Base-by-base conservation (phyloP, 2,329 filamentous ascomycete species). In the Cladophialophora bantiana region DNA sequence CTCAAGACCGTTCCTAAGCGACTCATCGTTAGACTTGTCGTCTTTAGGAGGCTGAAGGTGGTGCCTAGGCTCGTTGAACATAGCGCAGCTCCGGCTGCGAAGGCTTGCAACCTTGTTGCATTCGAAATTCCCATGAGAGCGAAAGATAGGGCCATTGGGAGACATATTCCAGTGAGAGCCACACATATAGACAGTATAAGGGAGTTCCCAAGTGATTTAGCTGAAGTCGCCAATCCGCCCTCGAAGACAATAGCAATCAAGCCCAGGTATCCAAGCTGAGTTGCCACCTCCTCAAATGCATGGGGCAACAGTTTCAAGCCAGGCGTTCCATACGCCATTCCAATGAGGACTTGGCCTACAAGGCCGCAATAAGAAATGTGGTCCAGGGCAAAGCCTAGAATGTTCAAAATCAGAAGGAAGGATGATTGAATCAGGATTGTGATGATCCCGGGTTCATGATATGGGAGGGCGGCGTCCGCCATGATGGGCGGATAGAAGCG, bases 41-140 rank as follows among this genome's bases (percentile, higher is more conserved):
- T 89, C 0, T 84, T 85, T 0, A 90, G 77, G 3, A 90, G 83
- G 0, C 86, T 85, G 70, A 90, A 89, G 0, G 87, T 90, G 0
- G 90, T 94, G 4, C 91, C 91, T 0, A 94, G 80, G 64, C 88
- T 90, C 0, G 90, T 94, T 1, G 90, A 90, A 72, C 89, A 92
- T 0, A 94, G 79, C 0, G 91, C 88, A 1, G 90, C 90, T 7
- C 91, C 91, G 0, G 90, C 88, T 1, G 90, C 86, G 73, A 94
- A 94, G 0, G 86, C 85, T 73, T 93, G 88, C 0, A 90, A 72
- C 0, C 80, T 77, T 0, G 82, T 83, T 0, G 87, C 84, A 15
- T 80, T 74, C 1, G 83, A 76, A 2, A 90, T 74, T 0, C 77
- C 75, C 12, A 77, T 79, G 0, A 92, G 81, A 1, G 84, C 73